phyloP scores from a whole-genome alignment of 73 alveolate species.

The Paramecium pentaurelia region DNA sequence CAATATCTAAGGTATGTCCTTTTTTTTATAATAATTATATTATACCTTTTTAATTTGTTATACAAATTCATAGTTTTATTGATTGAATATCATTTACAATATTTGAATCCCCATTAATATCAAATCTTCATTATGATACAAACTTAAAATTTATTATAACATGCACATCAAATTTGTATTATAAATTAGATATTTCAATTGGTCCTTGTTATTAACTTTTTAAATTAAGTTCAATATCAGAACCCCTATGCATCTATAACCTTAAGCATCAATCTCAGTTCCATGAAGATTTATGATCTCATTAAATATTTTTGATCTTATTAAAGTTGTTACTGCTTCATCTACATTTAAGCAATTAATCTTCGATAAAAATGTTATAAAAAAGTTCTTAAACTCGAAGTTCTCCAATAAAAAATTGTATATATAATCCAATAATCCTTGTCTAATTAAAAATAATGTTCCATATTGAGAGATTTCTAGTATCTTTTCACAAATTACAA shows the following conservation, averaged over 20 bases:
- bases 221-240: background rate
- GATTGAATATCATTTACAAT: background rate
- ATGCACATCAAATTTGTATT: background rate
- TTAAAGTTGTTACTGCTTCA: background rate
- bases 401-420: background rate
- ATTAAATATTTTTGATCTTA: background rate
- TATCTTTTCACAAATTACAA: background rate
- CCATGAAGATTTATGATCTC: background rate
- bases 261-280: background rate
- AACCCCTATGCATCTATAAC: background rate
- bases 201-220: background rate
- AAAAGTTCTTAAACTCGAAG: background rate
- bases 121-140: background rate
- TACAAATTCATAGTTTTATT: background rate
- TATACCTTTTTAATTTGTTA: background rate
- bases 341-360: background rate
- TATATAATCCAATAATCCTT: background rate
- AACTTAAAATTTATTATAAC: background rate
- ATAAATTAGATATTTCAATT: background rate
- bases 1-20: background rate
- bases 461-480: background rate
- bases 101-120: background rate
- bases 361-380: background rate
- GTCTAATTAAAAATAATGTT: background rate
- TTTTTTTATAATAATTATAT: background rate